A percentile compares a stretch with the other conserved stretches of the same genome.
Evolutionary conservation across 768 basidiomycete genomes (phyloP).

Genomic region (Fibroporia radiculosa): DNA sequence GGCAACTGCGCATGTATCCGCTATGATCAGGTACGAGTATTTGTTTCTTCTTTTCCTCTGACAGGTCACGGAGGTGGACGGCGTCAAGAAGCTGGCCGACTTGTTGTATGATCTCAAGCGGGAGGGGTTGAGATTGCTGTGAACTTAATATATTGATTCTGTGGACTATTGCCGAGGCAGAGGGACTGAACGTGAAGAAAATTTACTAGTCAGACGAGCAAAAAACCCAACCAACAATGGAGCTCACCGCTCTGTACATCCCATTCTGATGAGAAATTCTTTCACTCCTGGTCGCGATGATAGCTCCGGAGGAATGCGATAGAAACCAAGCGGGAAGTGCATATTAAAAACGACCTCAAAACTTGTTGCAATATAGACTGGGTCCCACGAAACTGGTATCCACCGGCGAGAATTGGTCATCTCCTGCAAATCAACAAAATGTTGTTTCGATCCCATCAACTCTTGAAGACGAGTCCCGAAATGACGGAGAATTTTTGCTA

Average conservation of each 20-base stretch:
- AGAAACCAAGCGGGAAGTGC: slow-evolving; percentile 12
- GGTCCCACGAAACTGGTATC: background rate
- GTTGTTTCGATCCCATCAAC: background rate
- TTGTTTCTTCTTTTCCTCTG: slow-evolving; percentile 14
- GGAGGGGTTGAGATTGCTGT: background rate
- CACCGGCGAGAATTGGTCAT: background rate
- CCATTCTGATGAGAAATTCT: slow-evolving; percentile 25
- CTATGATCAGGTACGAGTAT: slow-evolving; percentile 6
- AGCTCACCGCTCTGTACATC: slow-evolving; percentile 32
- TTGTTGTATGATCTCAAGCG: background rate
- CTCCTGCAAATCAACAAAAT: background rate
- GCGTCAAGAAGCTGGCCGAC: background rate
- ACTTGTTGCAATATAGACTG: background rate
- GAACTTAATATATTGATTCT: background rate
- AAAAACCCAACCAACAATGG: background rate
- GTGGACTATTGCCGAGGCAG: background rate
- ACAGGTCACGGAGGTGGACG: slow-evolving; percentile 6
- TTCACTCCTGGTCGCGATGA: slow-evolving; percentile 7
- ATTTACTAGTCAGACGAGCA: background rate
- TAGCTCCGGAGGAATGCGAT: slow-evolving; percentile 14
- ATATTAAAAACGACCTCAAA: background rate
- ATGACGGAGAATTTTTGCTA: background rate
- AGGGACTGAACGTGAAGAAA: background rate
- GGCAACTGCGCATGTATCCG: background rate
- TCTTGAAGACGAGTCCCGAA: background rate